Base-by-base conservation (phyloP, 352 stramenopile species). In the Pythium aristosporum region DNA sequence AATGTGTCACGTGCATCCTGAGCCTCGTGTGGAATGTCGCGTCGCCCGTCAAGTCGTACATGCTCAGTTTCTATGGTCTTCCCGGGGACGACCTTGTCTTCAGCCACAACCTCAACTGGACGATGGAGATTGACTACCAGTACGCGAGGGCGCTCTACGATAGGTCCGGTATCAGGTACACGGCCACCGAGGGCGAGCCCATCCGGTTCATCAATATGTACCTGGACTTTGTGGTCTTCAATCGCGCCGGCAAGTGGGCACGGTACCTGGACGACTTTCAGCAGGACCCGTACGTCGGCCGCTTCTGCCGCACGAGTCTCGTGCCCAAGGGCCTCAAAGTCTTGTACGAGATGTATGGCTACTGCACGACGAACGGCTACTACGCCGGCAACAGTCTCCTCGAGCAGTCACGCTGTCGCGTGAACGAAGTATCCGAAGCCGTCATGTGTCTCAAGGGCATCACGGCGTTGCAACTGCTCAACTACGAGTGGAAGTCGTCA, bases 171-270 rank as follows among this genome's bases (percentile, higher is more conserved):
- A 46, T 69, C 55, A 48, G 44, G 13, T 63, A 63, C 41, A 63
- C 54, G n/a, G 54, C 55, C 8, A 25, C 46, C 13, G 21, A 39
- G 6, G 23, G 20, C 54, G 37, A 60, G 36, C 62, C 62, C 18
- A 69, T 69, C 28, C 62, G 62, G 48, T 69, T 69, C 55, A 63
- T 69, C 34, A 69, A 69, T 39, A 69, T 69, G 47, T 69, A 69
- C 48, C 30, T 30, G 16, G 61, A 68, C 39, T 68, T 68, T 59
- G 53, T 68, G 28, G 54, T 68, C 8, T 68, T 68, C 21, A 63
- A 63, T 39, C 54, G 55, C 20, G 55, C 62, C 0, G 53, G 43
- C 5, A 59, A 44, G 7, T 69, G 62, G 62, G 62, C 62, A 0
- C 37, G 37, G 23, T 50, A 63, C 37, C 39, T 68, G 12, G 39